Evolutionary conservation across 164 flowering plant genomes (phyloP), one percentile per base, ranked within the genome.

Genomic region (Umbilicus rupestris): DNA sequence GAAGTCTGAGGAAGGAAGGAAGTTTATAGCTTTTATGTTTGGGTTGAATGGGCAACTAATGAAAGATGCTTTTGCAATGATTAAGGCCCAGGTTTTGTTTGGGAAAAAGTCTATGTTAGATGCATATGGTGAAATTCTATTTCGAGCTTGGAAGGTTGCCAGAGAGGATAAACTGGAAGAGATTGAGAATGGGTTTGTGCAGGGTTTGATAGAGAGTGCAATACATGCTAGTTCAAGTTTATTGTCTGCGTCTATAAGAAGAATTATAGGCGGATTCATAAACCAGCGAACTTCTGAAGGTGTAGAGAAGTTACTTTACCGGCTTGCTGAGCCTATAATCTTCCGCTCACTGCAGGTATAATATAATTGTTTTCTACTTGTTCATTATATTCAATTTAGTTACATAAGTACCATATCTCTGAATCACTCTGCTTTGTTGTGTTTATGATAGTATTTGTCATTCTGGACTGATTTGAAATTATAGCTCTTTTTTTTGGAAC

Each of bases 301-400:
- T 14, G 96, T 95, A 29, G 97, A 90, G 73, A 87, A 92, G 74
- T 79, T 92, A 68, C 83, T 92, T 26, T 95, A 85, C 59, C 71
- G 85, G 24, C 87, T 92, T 42, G 79, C 87, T n/a, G 99, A 95
- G 77, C 99, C 99, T 33, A 81, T 95, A 28, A 68, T 95, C 65
- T 95, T 90, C 62, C 81, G 97, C 41, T 92, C 97, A 2, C 72
- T 95, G 41, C 97, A 88, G 96, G 97, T 95, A 74, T 41, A 20
- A 29, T 10, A 17, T 5, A 28, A n/a, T n/a, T n/a, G n/a, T n/a
- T n/a, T n/a, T 50, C 26, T 19, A 7, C 16, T 19, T n/a, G n/a
- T n/a, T 11, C 24, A 24, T 50, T 19, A 50, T 11, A 16, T 50
- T n/a, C 57, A 19, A 24, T 33, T 29, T 10, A 11, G 60, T 69